phyloP scores from a whole-genome alignment of 345 rosid genomes.

The Euphorbia lathyris region DNA sequence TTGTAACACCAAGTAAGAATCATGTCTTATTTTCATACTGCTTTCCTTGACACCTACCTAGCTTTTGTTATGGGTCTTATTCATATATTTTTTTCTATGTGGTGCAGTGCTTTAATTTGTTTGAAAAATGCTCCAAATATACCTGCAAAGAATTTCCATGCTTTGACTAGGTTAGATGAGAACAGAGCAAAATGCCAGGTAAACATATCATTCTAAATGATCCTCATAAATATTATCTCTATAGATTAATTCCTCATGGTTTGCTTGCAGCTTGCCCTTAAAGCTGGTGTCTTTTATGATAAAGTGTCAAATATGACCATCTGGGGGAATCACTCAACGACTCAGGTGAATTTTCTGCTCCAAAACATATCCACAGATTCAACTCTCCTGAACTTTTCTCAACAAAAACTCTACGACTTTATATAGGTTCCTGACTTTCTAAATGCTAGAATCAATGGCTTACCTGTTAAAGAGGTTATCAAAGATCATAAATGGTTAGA shows the following conservation, averaged over 20 bases:
- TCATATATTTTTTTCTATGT: neutral
- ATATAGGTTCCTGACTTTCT: constrained; percentile 93
- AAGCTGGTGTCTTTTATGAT: constrained; percentile 95
- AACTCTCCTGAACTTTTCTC: neutral
- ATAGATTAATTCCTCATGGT: neutral
- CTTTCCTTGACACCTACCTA: constrained; percentile 7
- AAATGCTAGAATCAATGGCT: constrained; percentile 77
- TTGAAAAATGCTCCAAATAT: constrained; percentile 92
- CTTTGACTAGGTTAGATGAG: constrained; percentile 89
- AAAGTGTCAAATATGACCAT: constrained; percentile 93
- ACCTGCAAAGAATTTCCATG: constrained; percentile 96
- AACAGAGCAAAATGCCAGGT: constrained; percentile 99
- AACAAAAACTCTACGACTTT: constrained; percentile 1
- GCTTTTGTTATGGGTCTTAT: constrained; percentile 4
- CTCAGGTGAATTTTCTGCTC: constrained; percentile 62
- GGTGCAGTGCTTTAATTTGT: constrained; percentile 84
- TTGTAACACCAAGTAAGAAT: constrained; percentile 92
- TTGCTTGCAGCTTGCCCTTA: constrained; percentile 76
- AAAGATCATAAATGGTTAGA: constrained; percentile 92
- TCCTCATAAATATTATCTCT: neutral
- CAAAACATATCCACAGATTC: neutral
- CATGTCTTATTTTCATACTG: neutral
- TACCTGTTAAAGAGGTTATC: constrained; percentile 88
- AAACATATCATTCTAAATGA: constrained; percentile 3
- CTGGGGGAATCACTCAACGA: constrained; percentile 99